A percentile compares a stretch with the other conserved stretches of the same genome.
These are phyloP conservation scores for Priceomyces carsonii DNA, from an alignment of 805 yeast species.

Conservation along the genomic window DNA sequence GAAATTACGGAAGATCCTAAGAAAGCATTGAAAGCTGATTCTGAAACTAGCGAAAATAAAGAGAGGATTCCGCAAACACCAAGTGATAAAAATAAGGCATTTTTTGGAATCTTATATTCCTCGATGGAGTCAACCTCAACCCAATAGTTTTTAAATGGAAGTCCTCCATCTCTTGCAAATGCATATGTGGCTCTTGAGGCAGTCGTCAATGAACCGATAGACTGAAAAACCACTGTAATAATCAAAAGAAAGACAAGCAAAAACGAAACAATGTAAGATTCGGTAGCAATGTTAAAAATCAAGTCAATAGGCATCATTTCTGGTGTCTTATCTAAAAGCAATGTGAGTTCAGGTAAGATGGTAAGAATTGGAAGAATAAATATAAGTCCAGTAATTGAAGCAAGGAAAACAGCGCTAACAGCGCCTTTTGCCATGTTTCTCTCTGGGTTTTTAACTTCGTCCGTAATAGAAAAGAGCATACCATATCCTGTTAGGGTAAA, in stretches of 20 bases:
- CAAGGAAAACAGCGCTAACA: conserved; percentile 59
- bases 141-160: conserved; percentile 68
- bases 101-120: conserved; percentile 63
- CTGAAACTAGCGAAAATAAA: conserved; percentile 63
- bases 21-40: conserved; percentile 79
- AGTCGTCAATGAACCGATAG: conserved; percentile 77
- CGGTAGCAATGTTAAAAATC: conserved; percentile 69
- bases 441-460: conserved; percentile 78
- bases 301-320: conserved; percentile 78
- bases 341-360: conserved; percentile 65
- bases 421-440: conserved; percentile 74
- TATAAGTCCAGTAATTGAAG: conserved; percentile 68
- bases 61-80: conserved; percentile 61
- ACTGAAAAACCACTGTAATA: conserved; percentile 73
- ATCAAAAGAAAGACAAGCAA: conserved; percentile 64
- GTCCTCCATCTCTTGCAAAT: conserved; percentile 80
- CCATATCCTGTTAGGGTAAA: conserved; percentile 84
- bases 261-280: conserved; percentile 67
- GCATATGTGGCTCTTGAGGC: conserved; percentile 82
- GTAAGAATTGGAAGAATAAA: conserved; percentile 72
- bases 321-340: conserved; percentile 56
- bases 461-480: conserved; percentile 77
- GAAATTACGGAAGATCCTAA: conserved; percentile 81
- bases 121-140: conserved; percentile 59
- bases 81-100: conserved; percentile 67